phyloP scores from a whole-genome alignment of 2,329 filamentous ascomycete species.

The Alternaria arborescens region DNA sequence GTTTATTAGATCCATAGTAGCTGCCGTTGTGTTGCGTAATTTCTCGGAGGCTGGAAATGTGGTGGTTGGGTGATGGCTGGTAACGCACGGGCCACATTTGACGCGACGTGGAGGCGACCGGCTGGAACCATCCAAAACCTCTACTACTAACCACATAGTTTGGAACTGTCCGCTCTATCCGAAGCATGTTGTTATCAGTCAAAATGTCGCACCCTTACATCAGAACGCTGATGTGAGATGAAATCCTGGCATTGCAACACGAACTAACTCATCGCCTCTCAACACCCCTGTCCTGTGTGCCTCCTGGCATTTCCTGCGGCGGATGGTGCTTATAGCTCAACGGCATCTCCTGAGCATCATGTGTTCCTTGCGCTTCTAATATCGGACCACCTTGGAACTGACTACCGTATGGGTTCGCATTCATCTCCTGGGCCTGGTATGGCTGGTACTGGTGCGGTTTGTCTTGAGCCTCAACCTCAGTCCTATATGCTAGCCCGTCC shows the following conservation, averaged over 20 bases:
- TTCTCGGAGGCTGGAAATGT: slow-evolving; percentile 39
- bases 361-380: slow-evolving; percentile 1
- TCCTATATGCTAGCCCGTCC: slow-evolving; percentile 9
- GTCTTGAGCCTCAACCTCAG: slow-evolving; percentile 4
- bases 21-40: slow-evolving; percentile 21
- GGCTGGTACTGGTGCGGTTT: neutral
- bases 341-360: slow-evolving; percentile 11
- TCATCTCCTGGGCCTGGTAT: slow-evolving; percentile 9
- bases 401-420: neutral
- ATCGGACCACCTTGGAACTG: neutral
- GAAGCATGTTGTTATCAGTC: neutral
- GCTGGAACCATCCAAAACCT: slow-evolving; percentile 7
- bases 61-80: slow-evolving; percentile 42
- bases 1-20: slow-evolving; percentile 30
- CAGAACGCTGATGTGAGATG: neutral
- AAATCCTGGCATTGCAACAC: neutral
- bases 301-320: slow-evolving; percentile 2
- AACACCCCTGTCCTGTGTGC: neutral
- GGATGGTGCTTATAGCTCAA: neutral
- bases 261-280: neutral
- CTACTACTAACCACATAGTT: neutral
- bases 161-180: slow-evolving; percentile 1
- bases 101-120: neutral
- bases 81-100: slow-evolving; percentile 21
- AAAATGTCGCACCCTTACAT: neutral